Base-by-base conservation (phyloP, 2,329 filamentous ascomycete species). In the Microdochium nivale region DNA sequence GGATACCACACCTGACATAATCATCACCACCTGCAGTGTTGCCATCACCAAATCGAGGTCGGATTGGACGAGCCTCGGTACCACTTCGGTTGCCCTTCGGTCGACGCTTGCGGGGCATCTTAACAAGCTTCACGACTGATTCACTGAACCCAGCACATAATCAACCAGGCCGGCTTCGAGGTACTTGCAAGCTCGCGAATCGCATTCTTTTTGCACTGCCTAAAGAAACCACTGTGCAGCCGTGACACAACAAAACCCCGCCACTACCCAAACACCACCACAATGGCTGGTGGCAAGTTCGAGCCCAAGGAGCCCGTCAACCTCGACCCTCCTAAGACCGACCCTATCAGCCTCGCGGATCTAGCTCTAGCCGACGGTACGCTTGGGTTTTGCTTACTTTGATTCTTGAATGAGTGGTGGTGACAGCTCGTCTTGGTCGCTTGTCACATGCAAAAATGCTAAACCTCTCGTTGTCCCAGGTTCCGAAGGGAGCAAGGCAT, bases 241-340 rank as follows among this genome's bases (percentile, higher is more conserved):
- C 32, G 40, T 19, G 25, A n/a, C 40, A 40, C 19, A 51, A 25
- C 33, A 32, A 11, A n/a, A 40, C 40, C 21, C 21, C 3, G n/a
- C n/a, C 16, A 19, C 47, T 65, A 67, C 21, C 43, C 25, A 25
- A 23, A 47, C 21, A 40, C 40, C 21, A 32, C 23, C 43, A 40
- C 14, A 25, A 32, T 44, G 52, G 69, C 53, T 55, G 67, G 76
- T 54, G 79, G 77, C 56, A 86, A 80, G 60, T 95, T 95, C 62
- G 86, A 88, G 66, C 89, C 90, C 44, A 95, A 94, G 70, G 73
- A 74, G 25, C 79, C 88, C 2, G 85, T 94, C 54, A 72, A 84
- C 52, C 81, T 99, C 53, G 77, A 86, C 53, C 86, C 90, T 35
- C 94, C 94, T 14, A 97, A 95, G 72, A 80, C 90, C 65, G 91